These are phyloP conservation scores for Teunomyces atbi DNA, from an alignment of 805 yeast genomes.

Conservation along the genomic window DNA sequence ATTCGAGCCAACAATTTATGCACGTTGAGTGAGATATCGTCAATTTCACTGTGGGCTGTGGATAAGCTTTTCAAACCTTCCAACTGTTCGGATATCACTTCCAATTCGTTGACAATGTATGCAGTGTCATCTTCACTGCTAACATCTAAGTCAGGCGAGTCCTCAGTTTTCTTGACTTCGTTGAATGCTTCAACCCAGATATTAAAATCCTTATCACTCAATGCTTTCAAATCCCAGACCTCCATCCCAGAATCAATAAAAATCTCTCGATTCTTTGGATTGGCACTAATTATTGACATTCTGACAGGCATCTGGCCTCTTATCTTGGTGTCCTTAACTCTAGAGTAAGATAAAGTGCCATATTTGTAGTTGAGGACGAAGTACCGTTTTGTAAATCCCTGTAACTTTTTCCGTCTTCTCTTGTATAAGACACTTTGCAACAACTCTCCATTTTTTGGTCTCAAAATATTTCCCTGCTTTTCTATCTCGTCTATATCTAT, in stretches of 20 bases:
- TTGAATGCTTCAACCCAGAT: constrained; percentile 84
- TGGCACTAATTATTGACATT: constrained; percentile 79
- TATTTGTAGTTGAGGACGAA: constrained; percentile 79
- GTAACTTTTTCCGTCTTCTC: constrained; percentile 75
- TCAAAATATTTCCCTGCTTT: constrained; percentile 15
- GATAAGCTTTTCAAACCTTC: constrained; percentile 2
- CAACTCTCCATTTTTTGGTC: constrained; percentile 63
- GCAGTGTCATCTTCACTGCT: constrained; percentile 11
- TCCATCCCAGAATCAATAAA: constrained; percentile 94
- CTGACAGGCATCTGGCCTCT: constrained; percentile 92
- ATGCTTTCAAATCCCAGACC: constrained; percentile 82
- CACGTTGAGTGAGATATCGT: constrained; percentile 20
- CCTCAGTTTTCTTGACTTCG: constrained; percentile 34
- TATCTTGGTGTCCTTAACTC: constrained; percentile 66
- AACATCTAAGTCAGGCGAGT: constrained; percentile 6
- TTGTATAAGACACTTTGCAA: constrained; percentile 78
- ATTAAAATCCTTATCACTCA: constrained; percentile 61
- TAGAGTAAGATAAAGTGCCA: constrained; percentile 81
- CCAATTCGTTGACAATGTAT: constrained; percentile 9
- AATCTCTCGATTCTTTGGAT: constrained; percentile 62
- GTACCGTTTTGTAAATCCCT: constrained; percentile 83
- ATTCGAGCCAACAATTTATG: constrained; percentile 13
- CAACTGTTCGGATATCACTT: constrained; percentile 2
- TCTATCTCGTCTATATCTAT: constrained; percentile 3
- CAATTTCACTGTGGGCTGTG: constrained; percentile 5